Evolutionary conservation across 169 alveolate species (phyloP), one percentile per base, ranked within the genome.

Genomic region (Plasmodium gonderi): DNA sequence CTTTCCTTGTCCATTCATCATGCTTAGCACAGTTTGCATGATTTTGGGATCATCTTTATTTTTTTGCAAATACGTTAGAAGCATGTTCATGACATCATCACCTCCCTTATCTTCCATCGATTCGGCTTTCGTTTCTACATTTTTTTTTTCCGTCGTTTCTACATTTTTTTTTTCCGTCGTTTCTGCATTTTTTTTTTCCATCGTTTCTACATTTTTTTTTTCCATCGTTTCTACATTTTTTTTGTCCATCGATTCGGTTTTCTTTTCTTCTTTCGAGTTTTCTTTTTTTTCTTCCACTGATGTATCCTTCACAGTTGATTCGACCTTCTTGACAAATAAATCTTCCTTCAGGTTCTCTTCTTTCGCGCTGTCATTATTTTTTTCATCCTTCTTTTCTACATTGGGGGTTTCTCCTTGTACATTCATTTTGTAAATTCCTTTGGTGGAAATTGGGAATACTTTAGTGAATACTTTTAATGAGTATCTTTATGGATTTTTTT

Each of bases 11-110:
- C 75, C 51, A 11, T 29, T 20, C 91, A 90, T 79, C 72, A 90
- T 45, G 36, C 45, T 77, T 60, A 90, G 17, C 79, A 90, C 29
- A 9, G 74, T 60, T 67, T 90, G 94, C 47, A 90, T 76, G 36
- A 78, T 14, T 33, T 64, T 38, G 9, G 94, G 94, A 26, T 90
- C 90, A 79, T 90, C 91, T 51, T 90, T 90, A 78, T 90, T 90
- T 49, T 67, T 90, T 69, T 90, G 94, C 54, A 90, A 26, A 42
- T 78, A 90, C 14, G 36, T 45, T 51, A 90, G 51, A 78, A 90
- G 54, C 82, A 78, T 78, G 40, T 65, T 65, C 90, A 90, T 90
- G 60, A 78, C 91, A 40, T 78, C 80, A 3, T 67, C 94, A 33
- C 54, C 87, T 3, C 65, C 90, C 0, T 44, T 40, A 7, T 45